phyloP scores from a whole-genome alignment of 2,329 filamentous ascomycete genomes.

The Cryphonectria carpinicola region DNA sequence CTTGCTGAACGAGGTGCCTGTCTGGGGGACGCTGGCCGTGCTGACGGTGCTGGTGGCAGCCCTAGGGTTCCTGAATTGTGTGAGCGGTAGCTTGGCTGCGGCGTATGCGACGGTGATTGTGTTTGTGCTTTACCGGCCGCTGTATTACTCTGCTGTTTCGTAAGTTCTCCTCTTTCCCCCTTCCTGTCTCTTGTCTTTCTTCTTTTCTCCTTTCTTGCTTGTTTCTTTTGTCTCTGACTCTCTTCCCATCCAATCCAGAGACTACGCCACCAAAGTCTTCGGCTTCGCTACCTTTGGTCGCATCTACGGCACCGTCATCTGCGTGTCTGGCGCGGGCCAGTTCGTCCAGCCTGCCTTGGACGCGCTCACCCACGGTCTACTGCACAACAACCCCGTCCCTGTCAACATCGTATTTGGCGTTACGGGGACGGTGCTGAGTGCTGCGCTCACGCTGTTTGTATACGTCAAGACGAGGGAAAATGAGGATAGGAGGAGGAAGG shows the following conservation, averaged over 20 bases:
- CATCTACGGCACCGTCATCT: slow-evolving; percentile 77
- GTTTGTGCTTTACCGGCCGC: slow-evolving; percentile 73
- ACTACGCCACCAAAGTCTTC: slow-evolving; percentile 80
- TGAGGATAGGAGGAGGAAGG: not conserved
- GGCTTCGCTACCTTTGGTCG: slow-evolving; percentile 78
- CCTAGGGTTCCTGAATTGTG: slow-evolving; percentile 68
- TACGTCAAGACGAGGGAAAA: slow-evolving; percentile 30
- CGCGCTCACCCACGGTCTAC: slow-evolving; percentile 65
- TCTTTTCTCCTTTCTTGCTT: not conserved
- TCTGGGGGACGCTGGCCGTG: slow-evolving; percentile 60
- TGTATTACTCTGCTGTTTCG: slow-evolving; percentile 79
- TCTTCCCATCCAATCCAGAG: slow-evolving; percentile 40
- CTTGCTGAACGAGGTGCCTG: slow-evolving; percentile 69
- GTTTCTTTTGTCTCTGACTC: not conserved
- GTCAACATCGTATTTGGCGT: slow-evolving; percentile 64
- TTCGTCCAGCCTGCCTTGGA: slow-evolving; percentile 73
- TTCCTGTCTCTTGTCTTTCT: not conserved
- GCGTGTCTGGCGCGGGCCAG: slow-evolving; percentile 71
- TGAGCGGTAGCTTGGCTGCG: slow-evolving; percentile 47
- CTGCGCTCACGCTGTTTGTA: slow-evolving; percentile 60
- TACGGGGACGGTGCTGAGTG: slow-evolving; percentile 58
- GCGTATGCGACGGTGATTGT: slow-evolving; percentile 69
- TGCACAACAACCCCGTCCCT: slow-evolving; percentile 64
- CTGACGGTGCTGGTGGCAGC: slow-evolving; percentile 63
- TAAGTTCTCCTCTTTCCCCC: slow-evolving; percentile 35